Percentiles rank a stretch among this genome's conserved stretches.
phyloP scores from a whole-genome alignment of 768 basidiomycete genomes.

The Cubamyces lactineus region DNA sequence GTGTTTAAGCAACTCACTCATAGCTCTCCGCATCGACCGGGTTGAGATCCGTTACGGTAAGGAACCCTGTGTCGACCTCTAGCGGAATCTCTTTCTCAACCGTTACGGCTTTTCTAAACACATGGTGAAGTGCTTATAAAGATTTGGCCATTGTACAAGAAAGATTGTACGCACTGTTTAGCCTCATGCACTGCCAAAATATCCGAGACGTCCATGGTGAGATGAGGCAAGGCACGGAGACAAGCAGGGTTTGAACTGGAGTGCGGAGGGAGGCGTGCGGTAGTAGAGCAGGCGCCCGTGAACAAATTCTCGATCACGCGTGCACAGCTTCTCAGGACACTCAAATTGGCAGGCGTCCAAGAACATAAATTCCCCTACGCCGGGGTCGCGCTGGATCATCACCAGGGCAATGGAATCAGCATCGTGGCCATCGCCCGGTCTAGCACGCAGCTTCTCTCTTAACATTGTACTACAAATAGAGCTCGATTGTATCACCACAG shows the following conservation, averaged over 20 bases:
- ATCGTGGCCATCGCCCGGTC: too few relatives aligned
- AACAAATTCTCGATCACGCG: slow-evolving; percentile 19
- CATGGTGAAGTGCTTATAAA: background rate
- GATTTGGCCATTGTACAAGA: background rate
- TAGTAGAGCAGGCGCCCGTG: background rate
- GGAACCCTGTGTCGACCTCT: slow-evolving; percentile 78
- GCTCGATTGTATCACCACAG: too few relatives aligned
- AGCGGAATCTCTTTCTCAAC: slow-evolving; percentile 83
- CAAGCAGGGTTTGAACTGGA: background rate
- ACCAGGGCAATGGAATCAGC: too few relatives aligned
- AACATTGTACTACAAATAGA: too few relatives aligned
- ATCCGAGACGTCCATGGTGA: slow-evolving; percentile 77
- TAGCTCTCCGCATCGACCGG: slow-evolving; percentile 85
- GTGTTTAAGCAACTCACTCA: slow-evolving; percentile 50
- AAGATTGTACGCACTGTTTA: slow-evolving; percentile 58
- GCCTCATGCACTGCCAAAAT: slow-evolving; percentile 75
- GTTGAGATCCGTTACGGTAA: slow-evolving; percentile 87
- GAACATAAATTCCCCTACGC: background rate
- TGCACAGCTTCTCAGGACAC: background rate
- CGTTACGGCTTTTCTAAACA: slow-evolving; percentile 60
- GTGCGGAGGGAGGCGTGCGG: background rate
- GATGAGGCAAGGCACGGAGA: background rate
- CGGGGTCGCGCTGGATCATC: too few relatives aligned
- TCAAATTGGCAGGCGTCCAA: slow-evolving; percentile 7
- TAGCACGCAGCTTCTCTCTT: too few relatives aligned